phyloP scores from a whole-genome alignment of 1,139 yeast genomes.

The Blastobotrys indianensis region DNA sequence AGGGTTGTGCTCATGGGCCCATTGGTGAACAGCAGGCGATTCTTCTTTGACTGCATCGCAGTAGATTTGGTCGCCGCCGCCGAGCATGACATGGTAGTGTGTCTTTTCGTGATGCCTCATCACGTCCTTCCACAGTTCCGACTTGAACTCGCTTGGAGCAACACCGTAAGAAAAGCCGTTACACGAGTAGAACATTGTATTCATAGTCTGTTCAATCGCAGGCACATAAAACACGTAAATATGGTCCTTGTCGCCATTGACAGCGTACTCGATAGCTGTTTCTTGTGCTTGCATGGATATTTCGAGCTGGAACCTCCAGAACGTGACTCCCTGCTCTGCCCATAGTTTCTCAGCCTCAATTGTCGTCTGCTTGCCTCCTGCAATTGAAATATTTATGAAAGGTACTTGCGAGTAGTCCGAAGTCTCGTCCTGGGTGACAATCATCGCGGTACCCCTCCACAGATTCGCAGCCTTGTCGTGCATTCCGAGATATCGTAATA shows the following conservation, averaged over 20 bases:
- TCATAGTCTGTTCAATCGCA: conserved; percentile 56
- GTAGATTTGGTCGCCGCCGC: conserved; percentile 96
- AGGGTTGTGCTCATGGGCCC: conserved; percentile 54
- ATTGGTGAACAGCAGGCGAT: conserved; percentile 45
- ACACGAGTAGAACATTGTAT: conserved; percentile 76
- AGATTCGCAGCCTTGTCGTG: conserved; percentile 42
- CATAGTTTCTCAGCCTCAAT: conserved; percentile 33
- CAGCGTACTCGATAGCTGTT: conserved; percentile 54
- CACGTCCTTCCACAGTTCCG: conserved; percentile 84
- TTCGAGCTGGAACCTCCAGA: conserved; percentile 58
- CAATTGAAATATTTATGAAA: conserved; percentile 10
- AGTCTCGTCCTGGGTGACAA: conserved; percentile 47
- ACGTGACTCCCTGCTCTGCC: conserved; percentile 46
- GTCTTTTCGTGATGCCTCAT: conserved; percentile 52
- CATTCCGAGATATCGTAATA: conserved; percentile 60
- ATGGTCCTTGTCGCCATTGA: conserved; percentile 44
- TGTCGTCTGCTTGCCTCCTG: not conserved
- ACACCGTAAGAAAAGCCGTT: conserved; percentile 85
- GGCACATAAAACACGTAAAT: conserved; percentile 55
- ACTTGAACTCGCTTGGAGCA: conserved; percentile 58
- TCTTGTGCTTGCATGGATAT: conserved; percentile 44
- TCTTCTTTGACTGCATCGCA: conserved; percentile 67
- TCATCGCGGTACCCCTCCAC: conserved; percentile 61
- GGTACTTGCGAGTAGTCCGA: conserved; percentile 27
- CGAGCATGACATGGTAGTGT: conserved; percentile 90